Evolutionary conservation across 305 asterid species (phyloP), one percentile per base, ranked within the genome.

Genomic region (Ruellia speciosa): DNA sequence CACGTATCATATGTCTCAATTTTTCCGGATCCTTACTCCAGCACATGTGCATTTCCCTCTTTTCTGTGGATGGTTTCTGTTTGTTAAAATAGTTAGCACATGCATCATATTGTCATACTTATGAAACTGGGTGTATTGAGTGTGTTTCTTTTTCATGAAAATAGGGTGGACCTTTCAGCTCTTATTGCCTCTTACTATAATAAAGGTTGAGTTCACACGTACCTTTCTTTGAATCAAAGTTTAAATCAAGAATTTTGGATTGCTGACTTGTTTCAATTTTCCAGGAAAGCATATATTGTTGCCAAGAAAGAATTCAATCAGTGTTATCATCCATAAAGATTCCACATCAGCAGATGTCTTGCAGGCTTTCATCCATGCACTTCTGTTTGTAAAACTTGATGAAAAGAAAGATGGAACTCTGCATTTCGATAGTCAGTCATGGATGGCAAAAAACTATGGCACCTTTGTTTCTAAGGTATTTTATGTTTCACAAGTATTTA

Each of bases 301-400:
- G 14, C 70, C 78, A 75, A 71, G 77, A 76, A 73, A 75, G 58
- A 77, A 76, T 20, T 37, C 58, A 24, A 60, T 82, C 63, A 69
- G 64, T 65, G 66, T 84, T 43, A 54, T 92, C 31, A 75, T 85
- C 81, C 98, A 86, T 71, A 86, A 68, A 77, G 95, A 82, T 68
- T 85, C 95, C 33, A 68, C 77, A 0, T 83, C 95, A 47, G 73
- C 83, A 59, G 98, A 88, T 66, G 55, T 82, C 71, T 61, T 90
- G 48, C 82, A 68, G 68, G 94, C 98, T 46, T 90, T 73, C 65
- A 56, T 82, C 57, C 96, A 88, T 63, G 89, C 98, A 37, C 84
- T 85, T 54, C 82, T 81, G 63, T 63, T 81, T 79, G 77, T 79
- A 65, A 82, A 76, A 54, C 81, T 77, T 43, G 67, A 54, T 41